Evolutionary conservation across 805 yeast genomes (phyloP).

Genomic region (Barnettozyma populi): DNA sequence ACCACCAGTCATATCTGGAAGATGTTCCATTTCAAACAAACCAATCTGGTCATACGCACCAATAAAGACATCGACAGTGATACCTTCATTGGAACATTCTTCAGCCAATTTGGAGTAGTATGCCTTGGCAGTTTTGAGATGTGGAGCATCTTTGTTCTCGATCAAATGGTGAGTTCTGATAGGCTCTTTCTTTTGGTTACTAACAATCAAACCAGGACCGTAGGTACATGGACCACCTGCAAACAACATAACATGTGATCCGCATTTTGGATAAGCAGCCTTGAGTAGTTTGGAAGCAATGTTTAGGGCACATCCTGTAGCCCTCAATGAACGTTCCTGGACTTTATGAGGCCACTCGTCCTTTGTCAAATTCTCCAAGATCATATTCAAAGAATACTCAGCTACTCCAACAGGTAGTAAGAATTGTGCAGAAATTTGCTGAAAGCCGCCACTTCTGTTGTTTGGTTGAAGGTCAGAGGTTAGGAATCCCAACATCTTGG

Average conservation of each 20-base stretch:
- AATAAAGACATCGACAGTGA: slow-evolving; percentile 50
- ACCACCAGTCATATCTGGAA: slow-evolving; percentile 59
- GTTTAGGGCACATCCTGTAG: slow-evolving; percentile 57
- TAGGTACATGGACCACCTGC: slow-evolving; percentile 61
- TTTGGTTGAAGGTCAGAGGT: slow-evolving; percentile 27
- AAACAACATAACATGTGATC: slow-evolving; percentile 50
- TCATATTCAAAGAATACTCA: slow-evolving; percentile 44
- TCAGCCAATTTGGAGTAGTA: slow-evolving; percentile 48
- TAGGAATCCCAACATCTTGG: slow-evolving; percentile 40
- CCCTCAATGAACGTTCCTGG: slow-evolving; percentile 44
- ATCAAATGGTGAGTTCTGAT: slow-evolving; percentile 64
- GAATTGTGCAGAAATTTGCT: slow-evolving; percentile 12
- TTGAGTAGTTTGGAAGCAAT: slow-evolving; percentile 37
- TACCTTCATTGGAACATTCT: slow-evolving; percentile 43
- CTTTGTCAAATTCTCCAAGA: slow-evolving; percentile 42
- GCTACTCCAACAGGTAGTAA: slow-evolving; percentile 19
- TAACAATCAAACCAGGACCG: slow-evolving; percentile 62
- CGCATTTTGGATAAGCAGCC: slow-evolving; percentile 39
- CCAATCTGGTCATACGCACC: slow-evolving; percentile 72
- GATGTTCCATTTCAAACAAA: slow-evolving; percentile 56
- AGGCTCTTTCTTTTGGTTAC: slow-evolving; percentile 51
- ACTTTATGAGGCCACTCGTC: slow-evolving; percentile 45
- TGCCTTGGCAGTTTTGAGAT: slow-evolving; percentile 37
- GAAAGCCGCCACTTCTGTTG: slow-evolving; percentile 4
- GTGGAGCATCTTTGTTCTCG: slow-evolving; percentile 37